Percentiles rank a stretch among this genome's conserved stretches.
These are phyloP conservation scores for Xylaria hypoxylon DNA, from an alignment of 2,329 filamentous ascomycete genomes.

Conservation along the genomic window DNA sequence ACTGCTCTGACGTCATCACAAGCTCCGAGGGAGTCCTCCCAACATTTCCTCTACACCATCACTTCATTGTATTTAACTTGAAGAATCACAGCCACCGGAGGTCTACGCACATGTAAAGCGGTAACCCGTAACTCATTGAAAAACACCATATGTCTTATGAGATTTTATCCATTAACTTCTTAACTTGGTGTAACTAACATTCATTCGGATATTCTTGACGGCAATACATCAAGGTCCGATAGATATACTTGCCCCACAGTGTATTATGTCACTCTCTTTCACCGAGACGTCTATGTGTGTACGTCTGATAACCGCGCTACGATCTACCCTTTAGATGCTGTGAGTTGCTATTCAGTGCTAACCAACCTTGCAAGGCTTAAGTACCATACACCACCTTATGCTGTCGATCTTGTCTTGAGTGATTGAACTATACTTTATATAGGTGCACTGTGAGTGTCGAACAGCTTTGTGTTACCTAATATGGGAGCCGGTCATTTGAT, in stretches of 20 bases:
- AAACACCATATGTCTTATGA: not conserved
- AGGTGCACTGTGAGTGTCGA: not conserved
- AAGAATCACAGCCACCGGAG: not conserved
- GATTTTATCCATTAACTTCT: no score
- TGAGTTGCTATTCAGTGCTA: no score
- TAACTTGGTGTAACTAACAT: no score
- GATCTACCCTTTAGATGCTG: not conserved
- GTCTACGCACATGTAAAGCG: no score
- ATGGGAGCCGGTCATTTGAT: not conserved
- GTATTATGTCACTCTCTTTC: not conserved
- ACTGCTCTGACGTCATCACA: conserved; percentile 7
- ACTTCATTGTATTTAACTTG: not conserved
- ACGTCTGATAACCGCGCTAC: no score
- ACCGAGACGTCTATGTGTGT: no score
- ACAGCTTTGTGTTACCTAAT: conserved; percentile 1
- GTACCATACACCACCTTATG: not conserved
- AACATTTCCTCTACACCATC: not conserved
- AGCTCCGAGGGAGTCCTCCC: not conserved
- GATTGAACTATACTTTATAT: not conserved
- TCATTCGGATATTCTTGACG: not conserved
- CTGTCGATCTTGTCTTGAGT: not conserved
- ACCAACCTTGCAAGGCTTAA: no score
- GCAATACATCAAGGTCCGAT: conserved; percentile 11
- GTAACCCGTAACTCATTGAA: not conserved
- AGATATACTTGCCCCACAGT: not conserved